Percentiles rank a stretch among this genome's conserved stretches.
Conservation (phyloP, 768 basidiomycete species). For the Daedaleopsis nitida region DNA sequence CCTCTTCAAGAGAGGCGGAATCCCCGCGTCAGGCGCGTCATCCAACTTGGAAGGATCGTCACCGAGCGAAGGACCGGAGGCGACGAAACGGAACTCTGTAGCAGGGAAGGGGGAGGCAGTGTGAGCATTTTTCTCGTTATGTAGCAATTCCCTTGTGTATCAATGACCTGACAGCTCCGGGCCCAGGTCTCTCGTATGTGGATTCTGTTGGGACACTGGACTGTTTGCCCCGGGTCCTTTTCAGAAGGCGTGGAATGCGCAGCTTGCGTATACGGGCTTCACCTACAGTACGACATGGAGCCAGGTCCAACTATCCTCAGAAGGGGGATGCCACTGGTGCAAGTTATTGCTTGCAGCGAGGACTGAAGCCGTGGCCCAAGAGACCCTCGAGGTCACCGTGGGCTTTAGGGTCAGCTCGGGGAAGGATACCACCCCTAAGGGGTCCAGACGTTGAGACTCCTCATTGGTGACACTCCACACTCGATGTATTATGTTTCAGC, state of each 20-base stretch:
- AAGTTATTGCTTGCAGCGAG: background rate
- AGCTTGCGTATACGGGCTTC: background rate
- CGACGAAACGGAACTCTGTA: background rate
- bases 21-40: background rate
- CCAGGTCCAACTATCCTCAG: conserved; percentile 1
- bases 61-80: background rate
- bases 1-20: background rate
- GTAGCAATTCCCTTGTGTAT: background rate
- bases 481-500: conserved; percentile 7
- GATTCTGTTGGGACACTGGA: conserved; percentile 4
- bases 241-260: conserved; percentile 2
- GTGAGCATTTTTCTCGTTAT: background rate
- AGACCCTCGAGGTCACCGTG: background rate
- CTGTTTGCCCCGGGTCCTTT: conserved; percentile 7
- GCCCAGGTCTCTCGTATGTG: conserved; percentile 1
- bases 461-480: conserved; percentile 2
- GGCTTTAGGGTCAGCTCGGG: background rate
- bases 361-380: background rate
- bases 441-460: conserved; percentile 5
- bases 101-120: background rate
- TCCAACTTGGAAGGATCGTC: background rate
- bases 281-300: conserved; percentile 3
- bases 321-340: conserved; percentile 6
- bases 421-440: conserved; percentile 6
- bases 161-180: background rate